Base-by-base conservation (phyloP, 1,284 basidiomycete species). In the Cutaneotrichosporon dermatis region DNA sequence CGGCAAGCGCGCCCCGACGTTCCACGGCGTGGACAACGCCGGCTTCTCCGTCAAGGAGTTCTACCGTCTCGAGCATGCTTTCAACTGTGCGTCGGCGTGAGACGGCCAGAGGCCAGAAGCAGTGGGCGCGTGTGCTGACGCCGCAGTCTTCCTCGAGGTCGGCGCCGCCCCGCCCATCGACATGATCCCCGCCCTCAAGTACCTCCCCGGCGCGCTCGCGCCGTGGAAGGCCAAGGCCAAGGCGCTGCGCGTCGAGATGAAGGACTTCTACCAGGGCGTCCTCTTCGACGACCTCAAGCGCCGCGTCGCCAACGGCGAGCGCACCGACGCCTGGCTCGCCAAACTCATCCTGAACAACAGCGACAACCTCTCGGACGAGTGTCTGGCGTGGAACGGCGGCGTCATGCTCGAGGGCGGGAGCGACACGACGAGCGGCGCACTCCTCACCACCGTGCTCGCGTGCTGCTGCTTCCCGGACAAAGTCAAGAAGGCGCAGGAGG, bases 321-420 rank as follows among this genome's bases (percentile, higher is more conserved):
- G 57, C 45, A 48, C 37, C 4, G 57, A 58, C 13, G 44, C 57
- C 10, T 58, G 57, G 57, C 45, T 58, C 13, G 51, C 57, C 37
- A 34, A 58, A 33, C 45, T 53, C 3, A 12, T 58, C 10, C 8
- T 42, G n/a, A 42, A 53, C 37, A 53, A 53, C 45, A 48, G 43
- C 11, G 57, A 58, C 51, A 49, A 49, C 33, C 25, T 58, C 7
- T 48, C 43, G 12, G 57, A 58, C 39, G 57, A 58, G 45, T 42
- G 44, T 25, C 36, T 58, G 2, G 57, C 57, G 8, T 58, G 57
- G 57, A 58, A 58, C 45, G 57, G 57, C 4, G 57, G 57, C 34
- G 57, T 58, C 37, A 58, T 58, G 57, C 51, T 58, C n/a, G 57
- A 58, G 33, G 57, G 57, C 4, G 57, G 57, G 5, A 58, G 57